These are phyloP conservation scores for Phytopythium aichiense DNA, from an alignment of 352 stramenopile genomes.

Conservation along the genomic window DNA sequence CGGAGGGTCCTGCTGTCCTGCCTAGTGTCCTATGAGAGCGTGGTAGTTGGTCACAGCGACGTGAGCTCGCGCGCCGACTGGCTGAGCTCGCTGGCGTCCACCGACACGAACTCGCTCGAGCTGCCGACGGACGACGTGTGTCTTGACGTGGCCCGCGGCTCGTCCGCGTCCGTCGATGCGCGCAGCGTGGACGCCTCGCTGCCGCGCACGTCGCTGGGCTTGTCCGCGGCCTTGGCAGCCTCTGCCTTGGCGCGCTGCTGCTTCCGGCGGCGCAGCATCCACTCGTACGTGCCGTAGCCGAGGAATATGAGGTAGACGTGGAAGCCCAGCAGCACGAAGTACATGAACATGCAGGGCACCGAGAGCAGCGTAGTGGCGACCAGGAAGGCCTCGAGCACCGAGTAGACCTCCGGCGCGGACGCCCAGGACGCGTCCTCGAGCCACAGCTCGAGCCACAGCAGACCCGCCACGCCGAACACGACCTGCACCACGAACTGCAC, in stretches of 20 bases:
- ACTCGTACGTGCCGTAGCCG: constrained; percentile 86
- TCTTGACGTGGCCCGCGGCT: constrained; percentile 9
- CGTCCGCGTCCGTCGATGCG: constrained; percentile 8
- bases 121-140: constrained; percentile 39
- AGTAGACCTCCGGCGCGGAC: constrained; percentile 12
- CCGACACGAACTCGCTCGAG: constrained; percentile 32
- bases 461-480: constrained; percentile 37
- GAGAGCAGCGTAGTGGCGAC: constrained; percentile 55
- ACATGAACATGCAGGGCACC: constrained; percentile 81
- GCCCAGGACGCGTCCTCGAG: constrained; percentile 12
- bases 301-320: constrained; percentile 76
- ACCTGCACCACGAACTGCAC: constrained; percentile 70
- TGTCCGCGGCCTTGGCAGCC: constrained; percentile 29
- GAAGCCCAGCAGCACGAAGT: constrained; percentile 79
- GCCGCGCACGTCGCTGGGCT: constrained; percentile 13
- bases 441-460: constrained; percentile 49
- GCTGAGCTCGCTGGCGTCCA: constrained; percentile 6
- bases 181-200: constrained; percentile 15
- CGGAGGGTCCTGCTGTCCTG: background rate
- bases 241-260: constrained; percentile 58
- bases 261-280: constrained; percentile 78
- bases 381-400: constrained; percentile 43
- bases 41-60: constrained; percentile 9
- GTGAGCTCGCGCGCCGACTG: constrained; percentile 17
- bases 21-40: background rate